Evolutionary conservation across 2,329 filamentous ascomycete species (phyloP).

Genomic region (Chrysoporthe puriensis): DNA sequence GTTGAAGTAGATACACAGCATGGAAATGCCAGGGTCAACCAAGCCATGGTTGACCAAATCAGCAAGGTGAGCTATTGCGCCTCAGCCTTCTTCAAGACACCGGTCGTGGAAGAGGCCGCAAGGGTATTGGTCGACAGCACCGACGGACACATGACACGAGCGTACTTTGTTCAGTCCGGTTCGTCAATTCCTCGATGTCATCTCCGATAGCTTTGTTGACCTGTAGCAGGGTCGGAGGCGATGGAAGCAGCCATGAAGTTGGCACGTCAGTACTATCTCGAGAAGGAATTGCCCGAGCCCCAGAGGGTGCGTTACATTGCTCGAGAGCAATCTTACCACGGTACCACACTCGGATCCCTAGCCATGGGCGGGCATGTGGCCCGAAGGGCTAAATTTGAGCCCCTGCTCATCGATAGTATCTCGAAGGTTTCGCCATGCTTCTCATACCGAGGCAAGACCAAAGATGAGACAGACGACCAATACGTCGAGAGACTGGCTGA

Average conservation of each 20-base stretch:
- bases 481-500: constrained; percentile 65
- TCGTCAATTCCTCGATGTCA: constrained; percentile 33
- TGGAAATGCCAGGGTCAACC: constrained; percentile 44
- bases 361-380: constrained; percentile 64
- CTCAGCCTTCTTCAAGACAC: constrained; percentile 47
- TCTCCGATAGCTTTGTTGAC: constrained; percentile 48
- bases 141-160: constrained; percentile 42
- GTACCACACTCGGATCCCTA: constrained; percentile 70
- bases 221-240: constrained; percentile 60
- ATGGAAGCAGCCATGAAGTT: constrained; percentile 69
- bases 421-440: constrained; percentile 69
- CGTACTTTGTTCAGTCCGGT: constrained; percentile 45
- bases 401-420: constrained; percentile 60
- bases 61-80: constrained; percentile 47
- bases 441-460: constrained; percentile 59
- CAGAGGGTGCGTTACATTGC: constrained; percentile 68
- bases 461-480: constrained; percentile 56
- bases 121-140: constrained; percentile 42
- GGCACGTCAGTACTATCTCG: constrained; percentile 65
- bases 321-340: constrained; percentile 71
- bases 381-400: constrained; percentile 65
- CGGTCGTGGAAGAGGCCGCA: constrained; percentile 45
- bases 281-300: constrained; percentile 57
- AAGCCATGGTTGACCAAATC: constrained; percentile 47
- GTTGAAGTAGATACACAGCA: constrained; percentile 34